A percentile compares a stretch with the other conserved stretches of the same genome.
Evolutionary conservation across 1,284 basidiomycete genomes (phyloP).

Genomic region (Schizophyllum amplum): DNA sequence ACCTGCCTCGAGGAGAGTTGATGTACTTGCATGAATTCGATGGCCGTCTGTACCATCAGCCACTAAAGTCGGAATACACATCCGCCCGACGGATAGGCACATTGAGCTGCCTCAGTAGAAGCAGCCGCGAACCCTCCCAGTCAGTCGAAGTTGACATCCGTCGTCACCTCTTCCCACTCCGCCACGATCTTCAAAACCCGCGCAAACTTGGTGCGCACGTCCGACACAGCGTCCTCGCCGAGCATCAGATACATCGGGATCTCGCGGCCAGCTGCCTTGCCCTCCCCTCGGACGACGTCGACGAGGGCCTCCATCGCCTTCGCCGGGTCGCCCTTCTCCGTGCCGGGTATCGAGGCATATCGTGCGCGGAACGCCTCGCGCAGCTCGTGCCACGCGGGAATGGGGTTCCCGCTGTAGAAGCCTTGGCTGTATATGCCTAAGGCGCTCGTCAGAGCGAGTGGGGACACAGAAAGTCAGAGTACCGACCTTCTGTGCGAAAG

Average conservation of each 20-base stretch:
- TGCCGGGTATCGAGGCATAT: constrained; percentile 14
- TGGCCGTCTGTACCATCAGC: too few relatives aligned
- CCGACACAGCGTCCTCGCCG: constrained; percentile 8
- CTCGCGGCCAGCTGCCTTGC: constrained; percentile 12
- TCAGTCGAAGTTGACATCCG: background rate
- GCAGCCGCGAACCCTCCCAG: too few relatives aligned
- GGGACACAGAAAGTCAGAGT: background rate
- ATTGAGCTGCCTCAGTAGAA: too few relatives aligned
- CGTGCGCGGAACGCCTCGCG: constrained; percentile 10
- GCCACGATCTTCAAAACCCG: constrained; percentile 1
- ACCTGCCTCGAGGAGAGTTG: too few relatives aligned
- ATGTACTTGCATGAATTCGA: too few relatives aligned
- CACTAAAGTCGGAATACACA: too few relatives aligned
- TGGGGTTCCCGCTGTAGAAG: constrained; percentile 13
- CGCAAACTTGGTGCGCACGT: constrained; percentile 7
- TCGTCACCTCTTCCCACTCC: constrained; percentile 8
- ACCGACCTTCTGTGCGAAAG: constrained; percentile 19
- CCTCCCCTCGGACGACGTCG: constrained; percentile 24
- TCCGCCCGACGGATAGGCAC: too few relatives aligned
- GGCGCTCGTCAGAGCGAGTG: constrained; percentile 2
- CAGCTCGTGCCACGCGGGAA: constrained; percentile 19
- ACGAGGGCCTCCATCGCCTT: constrained; percentile 22
- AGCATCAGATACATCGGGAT: constrained; percentile 9
- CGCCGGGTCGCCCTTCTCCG: constrained; percentile 21
- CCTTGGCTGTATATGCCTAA: constrained; percentile 10